A percentile compares a stretch with the other conserved stretches of the same genome.
Evolutionary conservation across 1,284 basidiomycete species (phyloP).

Genomic region (Heterobasidion irregulare): DNA sequence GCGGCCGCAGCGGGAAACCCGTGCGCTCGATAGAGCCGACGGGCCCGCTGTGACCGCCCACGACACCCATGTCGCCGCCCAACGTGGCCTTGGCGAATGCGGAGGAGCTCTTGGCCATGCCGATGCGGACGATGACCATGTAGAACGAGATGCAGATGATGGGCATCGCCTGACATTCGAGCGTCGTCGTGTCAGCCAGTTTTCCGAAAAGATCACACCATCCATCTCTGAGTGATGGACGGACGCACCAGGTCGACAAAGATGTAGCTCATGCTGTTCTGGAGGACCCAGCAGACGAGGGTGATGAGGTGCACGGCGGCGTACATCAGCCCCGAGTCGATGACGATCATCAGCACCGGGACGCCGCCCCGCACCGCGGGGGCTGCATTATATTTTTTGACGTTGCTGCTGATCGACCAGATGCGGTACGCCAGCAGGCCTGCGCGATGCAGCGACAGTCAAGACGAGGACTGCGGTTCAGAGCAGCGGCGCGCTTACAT

Average conservation of each 20-base stretch:
- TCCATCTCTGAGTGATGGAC: background rate
- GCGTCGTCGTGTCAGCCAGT: background rate
- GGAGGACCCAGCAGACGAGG: background rate
- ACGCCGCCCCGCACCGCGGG: background rate
- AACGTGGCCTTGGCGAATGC: background rate
- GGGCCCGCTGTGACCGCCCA: background rate
- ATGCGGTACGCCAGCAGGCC: slow-evolving; percentile 7
- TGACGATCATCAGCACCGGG: background rate
- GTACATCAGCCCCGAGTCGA: slow-evolving; percentile 2
- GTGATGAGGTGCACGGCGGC: background rate
- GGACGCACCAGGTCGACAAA: slow-evolving; percentile 2
- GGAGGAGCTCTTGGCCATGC: slow-evolving; percentile 1
- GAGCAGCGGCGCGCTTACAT: background rate
- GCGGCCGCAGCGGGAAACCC: background rate
- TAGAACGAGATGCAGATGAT: slow-evolving; percentile 4
- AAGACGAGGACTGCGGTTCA: too few species aligned
- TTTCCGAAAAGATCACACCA: too few species aligned
- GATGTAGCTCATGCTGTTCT: background rate
- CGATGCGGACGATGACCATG: slow-evolving; percentile 4
- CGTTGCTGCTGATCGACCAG: slow-evolving; percentile 5
- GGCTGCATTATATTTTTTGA: background rate
- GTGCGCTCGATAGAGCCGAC: background rate
- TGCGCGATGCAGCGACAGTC: background rate
- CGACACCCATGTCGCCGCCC: background rate
- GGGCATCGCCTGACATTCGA: background rate